A percentile compares a stretch with the other conserved stretches of the same genome.
Conservation (phyloP, 768 basidiomycete genomes). For the Lentinula edodes region DNA sequence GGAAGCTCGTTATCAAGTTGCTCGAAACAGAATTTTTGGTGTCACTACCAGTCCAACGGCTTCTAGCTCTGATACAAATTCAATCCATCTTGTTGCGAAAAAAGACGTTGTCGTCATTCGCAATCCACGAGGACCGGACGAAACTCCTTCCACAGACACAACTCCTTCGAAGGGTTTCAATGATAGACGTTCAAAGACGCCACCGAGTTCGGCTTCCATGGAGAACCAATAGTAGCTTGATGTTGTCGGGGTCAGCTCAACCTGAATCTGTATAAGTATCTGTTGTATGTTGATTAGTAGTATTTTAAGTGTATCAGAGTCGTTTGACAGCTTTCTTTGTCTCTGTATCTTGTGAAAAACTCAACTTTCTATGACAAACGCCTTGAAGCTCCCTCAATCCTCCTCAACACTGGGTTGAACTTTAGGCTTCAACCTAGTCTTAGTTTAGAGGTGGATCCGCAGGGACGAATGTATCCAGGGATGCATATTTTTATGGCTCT, state of each 20-base stretch:
- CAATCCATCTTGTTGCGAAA: not conserved
- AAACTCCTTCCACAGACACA: constrained; percentile 1
- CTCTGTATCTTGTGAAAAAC: too few species aligned
- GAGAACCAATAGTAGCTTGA: not conserved
- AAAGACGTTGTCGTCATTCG: constrained; percentile 17
- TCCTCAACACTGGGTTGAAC: too few species aligned
- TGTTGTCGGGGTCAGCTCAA: not conserved
- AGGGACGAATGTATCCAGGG: too few species aligned
- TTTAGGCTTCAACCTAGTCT: too few species aligned
- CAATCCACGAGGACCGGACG: constrained; percentile 26
- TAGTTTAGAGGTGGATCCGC: too few species aligned
- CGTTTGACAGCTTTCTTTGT: too few species aligned
- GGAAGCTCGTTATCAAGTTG: constrained; percentile 69
- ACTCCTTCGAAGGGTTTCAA: constrained; percentile 21
- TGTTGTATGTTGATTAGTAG: too few species aligned
- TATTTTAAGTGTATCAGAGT: too few species aligned
- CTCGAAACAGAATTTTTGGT: constrained; percentile 70
- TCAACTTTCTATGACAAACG: too few species aligned
- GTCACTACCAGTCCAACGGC: not conserved
- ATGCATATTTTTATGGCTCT: too few species aligned
- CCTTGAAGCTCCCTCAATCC: too few species aligned
- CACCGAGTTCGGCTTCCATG: not conserved
- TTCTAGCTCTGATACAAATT: not conserved
- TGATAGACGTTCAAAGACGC: not conserved
- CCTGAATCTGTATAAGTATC: too few species aligned